Evolutionary conservation across 306 rosid species (phyloP).

Genomic region (Cyamopsis tetragonoloba): DNA sequence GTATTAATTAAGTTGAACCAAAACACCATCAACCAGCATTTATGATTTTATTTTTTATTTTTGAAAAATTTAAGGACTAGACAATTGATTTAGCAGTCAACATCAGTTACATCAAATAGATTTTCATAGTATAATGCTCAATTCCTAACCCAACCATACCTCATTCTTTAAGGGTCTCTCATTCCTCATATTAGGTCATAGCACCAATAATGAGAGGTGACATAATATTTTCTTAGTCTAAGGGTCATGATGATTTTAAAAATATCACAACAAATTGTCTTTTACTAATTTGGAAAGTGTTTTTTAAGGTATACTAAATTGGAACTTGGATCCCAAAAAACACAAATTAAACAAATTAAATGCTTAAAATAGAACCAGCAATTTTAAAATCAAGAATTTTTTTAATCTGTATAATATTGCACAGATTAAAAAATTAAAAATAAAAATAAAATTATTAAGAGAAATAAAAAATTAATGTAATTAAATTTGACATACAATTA

Average conservation of each 20-base stretch:
- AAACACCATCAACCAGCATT: conserved; percentile 20
- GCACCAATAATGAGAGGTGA: background rate
- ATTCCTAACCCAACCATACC: background rate
- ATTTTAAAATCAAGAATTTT: too few relatives aligned
- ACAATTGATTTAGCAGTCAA: background rate
- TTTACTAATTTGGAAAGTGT: background rate
- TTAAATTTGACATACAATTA: too few relatives aligned
- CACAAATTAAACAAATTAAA: too few relatives aligned
- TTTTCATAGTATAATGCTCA: background rate
- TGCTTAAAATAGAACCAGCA: too few relatives aligned
- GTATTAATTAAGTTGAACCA: conserved; percentile 1
- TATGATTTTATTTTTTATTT: too few relatives aligned
- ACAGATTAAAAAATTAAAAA: too few relatives aligned
- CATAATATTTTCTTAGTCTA: background rate
- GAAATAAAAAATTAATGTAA: too few relatives aligned
- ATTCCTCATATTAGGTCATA: background rate
- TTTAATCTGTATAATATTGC: too few relatives aligned
- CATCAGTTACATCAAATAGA: background rate
- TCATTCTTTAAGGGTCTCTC: background rate
- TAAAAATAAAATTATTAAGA: too few relatives aligned
- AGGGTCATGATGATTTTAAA: background rate
- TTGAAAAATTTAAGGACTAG: background rate
- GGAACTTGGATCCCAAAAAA: background rate
- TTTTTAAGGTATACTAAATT: too few relatives aligned
- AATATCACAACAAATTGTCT: background rate